Evolutionary conservation across 257 asterid species (phyloP), one percentile per base, ranked within the genome.

Genomic region (Thymus quinquecostatus): DNA sequence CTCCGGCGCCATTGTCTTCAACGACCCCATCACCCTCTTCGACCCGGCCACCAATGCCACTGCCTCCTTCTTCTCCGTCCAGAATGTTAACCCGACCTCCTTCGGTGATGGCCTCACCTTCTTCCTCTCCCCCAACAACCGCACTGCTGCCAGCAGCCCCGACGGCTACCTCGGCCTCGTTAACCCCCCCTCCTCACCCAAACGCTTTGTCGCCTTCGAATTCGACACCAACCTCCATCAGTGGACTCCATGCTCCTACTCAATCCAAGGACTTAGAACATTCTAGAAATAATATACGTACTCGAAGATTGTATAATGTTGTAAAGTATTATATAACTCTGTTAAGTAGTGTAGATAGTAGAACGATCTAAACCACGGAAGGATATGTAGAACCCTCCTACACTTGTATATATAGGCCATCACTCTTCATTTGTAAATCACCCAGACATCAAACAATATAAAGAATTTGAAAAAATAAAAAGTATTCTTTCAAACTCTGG

Each of bases 51-150:
- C 90, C 34, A 88, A 91, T 59, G 36, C 60, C 68, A 84, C 92
- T 0, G 94, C 91, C 9, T 95, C 99, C 12, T 95, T 95, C 81
- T 95, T 95, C 60, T 87, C 90, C 2, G 77, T 95, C 50, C 82
- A 66, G 27, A 91, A 88, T 68, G 41, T 80, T 30, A 87, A 89
- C 27, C 95, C 96, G 14, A 10, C 90, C 11, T 94, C 98, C 7
- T 91, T 66, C 41, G 98, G 98, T 0, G 98, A 91, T 54, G 98
- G 98, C 0, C 61, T 94, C 55, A 72, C 97, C 2, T 95, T 95
- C 65, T 95, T 95, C 74, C 43, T 95, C 2, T 89, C 98, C 2
- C 96, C 96, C 11, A 82, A 84, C 73, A 89, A 88, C 73, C 88
- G 76, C 64, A 89, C 97, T 0, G 67, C 87, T 0, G 66, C 87